Percentiles rank a stretch among this genome's conserved stretches.
Conservation (phyloP, 1,284 basidiomycete species). For the Peniophora sp. region DNA sequence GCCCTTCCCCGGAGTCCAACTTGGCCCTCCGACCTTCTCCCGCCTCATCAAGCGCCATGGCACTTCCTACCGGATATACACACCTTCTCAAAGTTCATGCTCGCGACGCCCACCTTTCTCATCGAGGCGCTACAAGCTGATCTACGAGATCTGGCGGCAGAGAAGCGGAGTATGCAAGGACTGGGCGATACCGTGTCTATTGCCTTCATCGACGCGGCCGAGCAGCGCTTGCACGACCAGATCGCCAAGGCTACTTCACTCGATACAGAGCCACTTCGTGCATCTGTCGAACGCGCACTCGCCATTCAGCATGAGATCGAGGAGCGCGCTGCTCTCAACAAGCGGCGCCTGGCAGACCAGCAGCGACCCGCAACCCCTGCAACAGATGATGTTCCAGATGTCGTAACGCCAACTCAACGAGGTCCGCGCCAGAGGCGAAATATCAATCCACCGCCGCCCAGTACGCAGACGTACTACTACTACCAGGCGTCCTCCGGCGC, state of each 20-base stretch:
- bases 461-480: slow-evolving; percentile 84
- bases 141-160: slow-evolving; percentile 62
- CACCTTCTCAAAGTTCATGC: slow-evolving; percentile 90
- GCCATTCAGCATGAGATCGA: slow-evolving; percentile 54
- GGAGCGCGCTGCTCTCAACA: slow-evolving; percentile 7
- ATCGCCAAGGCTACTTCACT: slow-evolving; percentile 71
- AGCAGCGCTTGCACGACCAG: slow-evolving; percentile 68
- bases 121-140: slow-evolving; percentile 69
- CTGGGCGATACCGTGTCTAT: slow-evolving; percentile 74
- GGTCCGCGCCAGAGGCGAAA: slow-evolving; percentile 58
- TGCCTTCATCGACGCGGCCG: slow-evolving; percentile 76
- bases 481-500: slow-evolving; percentile 93
- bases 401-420: slow-evolving; percentile 24
- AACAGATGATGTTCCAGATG: slow-evolving; percentile 31
- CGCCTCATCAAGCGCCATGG: slow-evolving; percentile 88
- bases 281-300: slow-evolving; percentile 51
- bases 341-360: slow-evolving; percentile 5
- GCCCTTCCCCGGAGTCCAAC: slow-evolving; percentile 87
- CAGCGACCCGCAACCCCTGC: slow-evolving; percentile 12
- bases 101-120: slow-evolving; percentile 85
- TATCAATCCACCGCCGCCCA: slow-evolving; percentile 74
- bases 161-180: slow-evolving; percentile 54
- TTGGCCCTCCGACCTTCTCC: slow-evolving; percentile 92
- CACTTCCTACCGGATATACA: slow-evolving; percentile 93
- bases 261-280: slow-evolving; percentile 53